Percentiles rank a stretch among this genome's conserved stretches.
Conservation (phyloP, 1,139 yeast genomes). For the Debaryomyces fabryi region DNA sequence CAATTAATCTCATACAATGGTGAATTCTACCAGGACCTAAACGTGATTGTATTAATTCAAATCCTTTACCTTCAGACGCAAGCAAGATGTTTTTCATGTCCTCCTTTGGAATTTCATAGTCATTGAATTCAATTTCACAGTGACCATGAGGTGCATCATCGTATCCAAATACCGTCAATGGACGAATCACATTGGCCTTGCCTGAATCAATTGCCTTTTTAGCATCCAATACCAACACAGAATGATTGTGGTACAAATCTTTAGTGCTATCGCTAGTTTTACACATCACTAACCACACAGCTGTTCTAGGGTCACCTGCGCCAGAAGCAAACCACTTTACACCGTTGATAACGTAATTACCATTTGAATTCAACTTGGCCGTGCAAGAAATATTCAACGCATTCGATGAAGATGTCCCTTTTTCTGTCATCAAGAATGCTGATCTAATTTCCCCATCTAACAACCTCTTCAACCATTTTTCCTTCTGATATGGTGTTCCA, state of each 20-base stretch:
- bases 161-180: slow-evolving; percentile 61
- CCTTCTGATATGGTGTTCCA: slow-evolving; percentile 56
- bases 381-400: slow-evolving; percentile 63
- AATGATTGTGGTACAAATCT: slow-evolving; percentile 54
- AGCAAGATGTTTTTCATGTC: slow-evolving; percentile 44
- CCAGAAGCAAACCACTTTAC: slow-evolving; percentile 79
- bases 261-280: slow-evolving; percentile 47
- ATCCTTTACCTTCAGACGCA: slow-evolving; percentile 62
- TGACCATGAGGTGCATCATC: slow-evolving; percentile 82
- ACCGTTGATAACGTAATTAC: slow-evolving; percentile 62
- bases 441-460: slow-evolving; percentile 63
- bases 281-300: slow-evolving; percentile 70
- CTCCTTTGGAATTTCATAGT: slow-evolving; percentile 51
- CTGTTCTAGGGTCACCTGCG: slow-evolving; percentile 70
- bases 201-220: slow-evolving; percentile 56
- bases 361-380: slow-evolving; percentile 46
- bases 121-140: slow-evolving; percentile 59
- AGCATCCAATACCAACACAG: slow-evolving; percentile 61
- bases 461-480: slow-evolving; percentile 57
- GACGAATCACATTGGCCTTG: slow-evolving; percentile 52
- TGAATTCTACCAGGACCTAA: slow-evolving; percentile 76
- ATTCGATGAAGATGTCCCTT: slow-evolving; percentile 65
- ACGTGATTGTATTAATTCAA: slow-evolving; percentile 69
- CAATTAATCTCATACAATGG: slow-evolving; percentile 73
- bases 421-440: slow-evolving; percentile 74